phyloP scores from a whole-genome alignment of 305 asterid species.

The Withania somnifera region DNA sequence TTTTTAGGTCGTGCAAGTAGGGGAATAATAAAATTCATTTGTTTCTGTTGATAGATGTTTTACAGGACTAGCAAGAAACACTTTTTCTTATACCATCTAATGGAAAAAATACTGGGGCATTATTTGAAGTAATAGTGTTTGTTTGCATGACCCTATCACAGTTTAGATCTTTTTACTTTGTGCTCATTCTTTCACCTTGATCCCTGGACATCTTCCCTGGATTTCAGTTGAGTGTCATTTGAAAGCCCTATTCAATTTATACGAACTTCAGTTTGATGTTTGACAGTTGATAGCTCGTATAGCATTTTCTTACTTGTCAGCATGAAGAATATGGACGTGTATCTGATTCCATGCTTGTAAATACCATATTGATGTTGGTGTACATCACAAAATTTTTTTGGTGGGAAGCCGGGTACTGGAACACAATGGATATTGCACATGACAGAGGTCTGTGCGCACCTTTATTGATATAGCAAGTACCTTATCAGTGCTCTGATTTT shows the following conservation, averaged over 20 bases:
- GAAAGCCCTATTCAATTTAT: neutral
- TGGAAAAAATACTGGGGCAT: neutral
- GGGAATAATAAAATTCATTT: neutral
- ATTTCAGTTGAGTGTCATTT: neutral
- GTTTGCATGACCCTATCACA: neutral
- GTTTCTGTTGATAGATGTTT: neutral
- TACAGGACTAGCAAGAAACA: neutral
- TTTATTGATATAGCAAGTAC: neutral
- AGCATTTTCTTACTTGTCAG: conserved; percentile 21
- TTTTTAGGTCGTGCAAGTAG: neutral
- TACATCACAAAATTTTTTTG: conserved; percentile 88
- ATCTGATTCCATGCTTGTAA: conserved; percentile 84
- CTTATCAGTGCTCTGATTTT: neutral
- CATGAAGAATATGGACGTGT: conserved; percentile 67
- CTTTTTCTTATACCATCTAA: neutral
- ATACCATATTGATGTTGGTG: conserved; percentile 68
- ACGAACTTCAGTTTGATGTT: neutral
- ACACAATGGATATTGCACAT: conserved; percentile 98
- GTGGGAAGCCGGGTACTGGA: conserved; percentile 99
- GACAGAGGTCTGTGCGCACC: conserved; percentile 54
- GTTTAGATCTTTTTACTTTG: neutral
- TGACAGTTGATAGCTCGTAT: neutral
- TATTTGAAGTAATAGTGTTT: neutral
- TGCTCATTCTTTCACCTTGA: neutral
- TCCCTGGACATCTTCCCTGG: neutral